Evolutionary conservation across 257 asterid species (phyloP), one percentile per base, ranked within the genome.

Genomic region (Ehretia macrophylla): DNA sequence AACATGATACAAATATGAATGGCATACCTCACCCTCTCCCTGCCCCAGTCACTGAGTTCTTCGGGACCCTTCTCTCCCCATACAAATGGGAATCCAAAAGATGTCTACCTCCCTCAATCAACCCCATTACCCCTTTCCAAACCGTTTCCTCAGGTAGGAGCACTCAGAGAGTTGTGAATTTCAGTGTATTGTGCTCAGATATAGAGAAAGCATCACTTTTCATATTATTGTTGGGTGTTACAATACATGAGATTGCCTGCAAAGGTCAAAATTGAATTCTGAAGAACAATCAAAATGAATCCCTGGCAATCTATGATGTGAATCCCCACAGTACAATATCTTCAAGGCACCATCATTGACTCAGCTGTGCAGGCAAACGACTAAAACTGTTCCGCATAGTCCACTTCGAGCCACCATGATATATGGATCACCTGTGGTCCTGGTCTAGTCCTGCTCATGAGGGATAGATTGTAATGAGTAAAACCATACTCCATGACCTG

Each of bases 381-480:
- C 63, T 75, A 54, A 51, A 32, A 17, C 20, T 45, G 63, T 60
- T 53, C 59, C 47, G 56, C 72, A n/a, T n/a, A n/a, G n/a, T 56
- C 56, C 62, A 45, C 48, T 55, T 56, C 40, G 72, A 48, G 32
- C 35, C 49, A 57, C 54, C 69, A 17, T n/a, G 37, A 60, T n/a
- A 59, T 20, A 60, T 22, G 59, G 67, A 75, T 86, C 75, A 81
- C 46, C 68, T 70, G 54, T 68, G 72, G 53, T 59, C 83, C 59
- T 77, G 83, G 63, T 78, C 69, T 54, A 68, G 55, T 72, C 89
- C 95, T 86, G 81, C 45, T 45, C 59, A n/a, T n/a, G n/a, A n/a
- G n/a, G n/a, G n/a, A 42, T 2, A 42, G 16, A 42, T 14, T 42
- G n/a, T n/a, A n/a, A 42, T 42, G 16, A 42, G 47, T 10, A 42